Evolutionary conservation across 2,329 filamentous ascomycete species (phyloP), one percentile per base, ranked within the genome.

Genomic region (Torrubiellomyces zombiae): DNA sequence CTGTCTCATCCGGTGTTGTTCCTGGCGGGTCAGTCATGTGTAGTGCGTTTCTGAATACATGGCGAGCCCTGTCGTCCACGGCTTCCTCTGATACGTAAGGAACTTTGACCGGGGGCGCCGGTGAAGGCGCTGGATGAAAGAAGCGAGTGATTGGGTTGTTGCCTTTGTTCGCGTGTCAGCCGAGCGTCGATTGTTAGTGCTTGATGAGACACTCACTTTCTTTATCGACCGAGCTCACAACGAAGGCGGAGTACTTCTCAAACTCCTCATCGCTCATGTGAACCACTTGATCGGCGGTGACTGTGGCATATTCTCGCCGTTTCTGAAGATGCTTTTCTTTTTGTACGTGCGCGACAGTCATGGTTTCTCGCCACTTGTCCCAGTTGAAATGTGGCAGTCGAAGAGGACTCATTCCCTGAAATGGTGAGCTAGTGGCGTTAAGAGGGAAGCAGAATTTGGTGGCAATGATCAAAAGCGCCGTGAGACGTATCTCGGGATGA

Each of bases 391-490:
- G 25, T 20, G 40, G 32, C 26, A 43, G n/a, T 20, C 23, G 15
- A 23, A 16, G 14, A n/a, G n/a, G n/a, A n/a, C n/a, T n/a, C n/a
- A n/a, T n/a, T n/a, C n/a, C n/a, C n/a, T n/a, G n/a, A n/a, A n/a
- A n/a, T n/a, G n/a, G n/a, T n/a, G n/a, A n/a, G n/a, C n/a, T n/a
- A n/a, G 58, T 39, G 13, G 56, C 53, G 38, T 81, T 70, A 21
- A 93, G 69, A 0, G 86, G 81, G 38, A 81, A 83, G 12, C 77
- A 58, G 3, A 93, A 47, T 39, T 94, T 94, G 4, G 76, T 71
- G 4, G 77, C 70, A 9, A 92, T 60, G 3, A 93, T 56, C 4
- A 93, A 47, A 4, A 81, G 54, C 4, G 73, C 61, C 28, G 82
- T 58, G 1, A 94, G 53, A 21, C 78, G 66, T 5, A 79, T 56